These are phyloP conservation scores for Dryadomyces quercivorus DNA, from an alignment of 2,329 filamentous ascomycete species.

Conservation along the genomic window DNA sequence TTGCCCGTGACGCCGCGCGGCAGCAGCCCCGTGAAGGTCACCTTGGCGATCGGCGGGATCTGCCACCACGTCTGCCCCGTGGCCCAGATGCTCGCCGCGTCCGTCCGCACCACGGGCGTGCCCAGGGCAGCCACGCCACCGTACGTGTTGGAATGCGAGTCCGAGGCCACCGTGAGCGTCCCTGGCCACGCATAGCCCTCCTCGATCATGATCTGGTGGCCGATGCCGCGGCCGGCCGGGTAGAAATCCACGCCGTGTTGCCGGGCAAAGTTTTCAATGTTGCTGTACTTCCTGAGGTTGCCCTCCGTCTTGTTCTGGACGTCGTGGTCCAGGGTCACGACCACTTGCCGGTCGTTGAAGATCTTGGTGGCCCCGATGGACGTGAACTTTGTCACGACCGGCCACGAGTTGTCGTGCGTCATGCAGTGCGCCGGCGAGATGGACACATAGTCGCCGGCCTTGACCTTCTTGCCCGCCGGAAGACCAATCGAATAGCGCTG, in stretches of 20 bases:
- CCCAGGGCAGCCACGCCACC: constrained; percentile 67
- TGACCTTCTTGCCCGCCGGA: constrained; percentile 60
- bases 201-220: constrained; percentile 87
- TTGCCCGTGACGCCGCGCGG: constrained; percentile 80
- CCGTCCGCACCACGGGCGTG: constrained; percentile 74
- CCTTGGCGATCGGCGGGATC: constrained; percentile 54
- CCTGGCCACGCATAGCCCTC: constrained; percentile 71
- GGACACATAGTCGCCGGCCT: constrained; percentile 72
- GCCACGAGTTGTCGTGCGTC: constrained; percentile 56
- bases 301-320: constrained; percentile 59
- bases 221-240: constrained; percentile 30
- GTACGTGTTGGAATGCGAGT: constrained; percentile 60
- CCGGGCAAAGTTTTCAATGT: constrained; percentile 72
- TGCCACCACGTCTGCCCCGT: constrained; percentile 82
- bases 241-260: constrained; percentile 69
- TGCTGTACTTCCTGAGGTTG: constrained; percentile 71
- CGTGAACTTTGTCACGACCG: constrained; percentile 59
- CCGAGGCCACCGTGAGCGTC: constrained; percentile 67
- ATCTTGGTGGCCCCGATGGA: constrained; percentile 67
- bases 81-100: constrained; percentile 76
- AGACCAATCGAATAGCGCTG: constrained; percentile 60
- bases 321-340: constrained; percentile 80
- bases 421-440: constrained; percentile 63
- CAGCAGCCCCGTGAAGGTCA: constrained; percentile 64
- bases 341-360: constrained; percentile 58